Evolutionary conservation across 2,329 filamentous ascomycete species (phyloP).

Genomic region (Penicillium sp.): DNA sequence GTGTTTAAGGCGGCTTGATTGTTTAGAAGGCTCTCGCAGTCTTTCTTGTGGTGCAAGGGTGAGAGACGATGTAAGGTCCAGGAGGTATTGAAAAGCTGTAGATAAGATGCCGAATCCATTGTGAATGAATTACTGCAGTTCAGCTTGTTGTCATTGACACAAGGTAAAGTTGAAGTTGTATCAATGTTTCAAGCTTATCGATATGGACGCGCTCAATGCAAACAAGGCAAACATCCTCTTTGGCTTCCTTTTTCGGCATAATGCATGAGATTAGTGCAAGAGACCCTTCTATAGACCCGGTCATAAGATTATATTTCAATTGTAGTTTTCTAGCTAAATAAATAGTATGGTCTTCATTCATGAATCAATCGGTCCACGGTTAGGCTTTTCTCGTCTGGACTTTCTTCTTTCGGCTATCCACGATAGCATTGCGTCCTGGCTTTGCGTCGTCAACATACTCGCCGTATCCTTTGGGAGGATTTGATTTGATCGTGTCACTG

Average conservation of each 20-base stretch:
- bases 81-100: conserved; percentile 54
- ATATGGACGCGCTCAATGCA: conserved; percentile 20
- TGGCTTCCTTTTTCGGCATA: background rate
- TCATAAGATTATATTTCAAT: no score
- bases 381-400: no score
- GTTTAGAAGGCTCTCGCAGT: conserved; percentile 35
- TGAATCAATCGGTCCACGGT: no score
- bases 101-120: conserved; percentile 28
- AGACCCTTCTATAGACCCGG: background rate
- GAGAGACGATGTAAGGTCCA: conserved; percentile 57
- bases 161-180: background rate
- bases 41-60: conserved; percentile 52
- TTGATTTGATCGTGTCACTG: no score
- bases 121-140: background rate
- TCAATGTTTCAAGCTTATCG: conserved; percentile 1
- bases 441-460: no score
- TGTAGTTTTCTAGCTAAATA: no score
- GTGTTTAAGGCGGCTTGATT: conserved; percentile 40
- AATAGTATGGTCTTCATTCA: no score
- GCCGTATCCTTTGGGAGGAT: no score
- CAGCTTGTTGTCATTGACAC: conserved; percentile 1
- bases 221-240: conserved; percentile 20
- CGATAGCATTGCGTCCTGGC: no score
- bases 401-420: no score
- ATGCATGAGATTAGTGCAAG: background rate